These are phyloP conservation scores for Francoa sonchifolia DNA, from an alignment of 441 rosid genomes.

Conservation along the genomic window DNA sequence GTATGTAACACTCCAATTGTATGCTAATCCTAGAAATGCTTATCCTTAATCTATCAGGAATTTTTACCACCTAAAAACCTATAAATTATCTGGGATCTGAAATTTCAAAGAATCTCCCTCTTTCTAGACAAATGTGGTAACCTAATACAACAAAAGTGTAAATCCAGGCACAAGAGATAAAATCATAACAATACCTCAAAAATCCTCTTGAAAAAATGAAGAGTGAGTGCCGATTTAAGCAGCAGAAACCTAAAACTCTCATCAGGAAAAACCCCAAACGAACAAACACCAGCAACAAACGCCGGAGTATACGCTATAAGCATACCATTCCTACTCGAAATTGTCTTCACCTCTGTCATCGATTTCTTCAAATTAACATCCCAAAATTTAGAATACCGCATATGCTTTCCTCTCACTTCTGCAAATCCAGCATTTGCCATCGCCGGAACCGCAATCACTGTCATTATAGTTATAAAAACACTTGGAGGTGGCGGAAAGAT, in stretches of 20 bases:
- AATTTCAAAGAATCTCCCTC: background rate
- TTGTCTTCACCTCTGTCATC: background rate
- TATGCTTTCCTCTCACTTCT: constrained; percentile 41
- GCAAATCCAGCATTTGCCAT: constrained; percentile 25
- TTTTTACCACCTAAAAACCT: too few relatives aligned
- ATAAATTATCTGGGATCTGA: too few relatives aligned
- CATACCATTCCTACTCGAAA: constrained; percentile 56
- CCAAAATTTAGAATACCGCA: constrained; percentile 60
- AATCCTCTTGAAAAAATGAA: constrained; percentile 71
- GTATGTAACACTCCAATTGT: too few relatives aligned
- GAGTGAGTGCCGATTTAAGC: constrained; percentile 35
- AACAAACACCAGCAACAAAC: constrained; percentile 30
- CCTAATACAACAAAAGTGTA: background rate
- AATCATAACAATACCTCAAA: constrained; percentile 69
- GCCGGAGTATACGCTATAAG: constrained; percentile 46
- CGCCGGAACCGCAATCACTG: constrained; percentile 21
- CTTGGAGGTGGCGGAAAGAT: constrained; percentile 33
- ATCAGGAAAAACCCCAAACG: constrained; percentile 36
- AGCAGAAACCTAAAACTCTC: constrained; percentile 38
- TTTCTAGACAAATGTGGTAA: background rate
- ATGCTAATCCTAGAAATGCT: too few relatives aligned
- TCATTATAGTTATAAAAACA: constrained; percentile 28
- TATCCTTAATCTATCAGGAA: too few relatives aligned
- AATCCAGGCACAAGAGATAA: too few relatives aligned
- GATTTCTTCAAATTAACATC: constrained; percentile 6